Conservation (phyloP, 2,329 filamentous ascomycete genomes). For the Fusarium xyrophilum region DNA sequence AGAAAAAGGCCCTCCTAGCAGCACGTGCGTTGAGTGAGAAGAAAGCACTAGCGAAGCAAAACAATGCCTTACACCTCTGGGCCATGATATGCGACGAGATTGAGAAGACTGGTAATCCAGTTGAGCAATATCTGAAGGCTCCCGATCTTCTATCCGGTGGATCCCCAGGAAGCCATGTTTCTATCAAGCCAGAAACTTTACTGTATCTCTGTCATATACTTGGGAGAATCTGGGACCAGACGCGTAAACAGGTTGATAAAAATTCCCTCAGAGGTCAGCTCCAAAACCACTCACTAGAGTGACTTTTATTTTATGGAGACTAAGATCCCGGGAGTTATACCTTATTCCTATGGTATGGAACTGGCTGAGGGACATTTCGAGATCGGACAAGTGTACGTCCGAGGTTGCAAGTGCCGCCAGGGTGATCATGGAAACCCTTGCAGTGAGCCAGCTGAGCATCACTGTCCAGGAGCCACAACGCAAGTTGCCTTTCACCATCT, state of each 20-base stretch:
- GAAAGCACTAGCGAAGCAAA: background rate
- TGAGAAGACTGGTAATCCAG: background rate
- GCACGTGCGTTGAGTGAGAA: background rate
- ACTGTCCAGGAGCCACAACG: background rate
- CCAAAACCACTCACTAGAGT: background rate
- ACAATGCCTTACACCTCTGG: background rate
- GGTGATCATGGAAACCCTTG: constrained; percentile 1
- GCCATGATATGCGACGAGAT: background rate
- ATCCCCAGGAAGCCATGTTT: background rate
- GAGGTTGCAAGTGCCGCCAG: constrained; percentile 21
- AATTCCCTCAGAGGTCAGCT: background rate
- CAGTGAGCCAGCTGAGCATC: background rate
- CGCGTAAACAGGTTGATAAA: background rate
- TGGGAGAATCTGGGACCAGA: background rate
- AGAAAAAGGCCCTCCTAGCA: background rate
- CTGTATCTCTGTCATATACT: constrained; percentile 4
- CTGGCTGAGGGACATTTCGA: constrained; percentile 31
- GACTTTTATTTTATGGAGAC: background rate
- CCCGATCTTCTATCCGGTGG: constrained; percentile 50
- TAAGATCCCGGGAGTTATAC: constrained; percentile 26
- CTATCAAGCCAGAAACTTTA: constrained; percentile 1
- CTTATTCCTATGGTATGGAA: constrained; percentile 40
- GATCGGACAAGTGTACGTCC: constrained; percentile 20
- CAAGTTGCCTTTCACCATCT: background rate
- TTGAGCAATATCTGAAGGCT: background rate